Percentiles rank a stretch among this genome's conserved stretches.
Evolutionary conservation across 306 rosid genomes (phyloP).

Genomic region (Corylus heterophylla): DNA sequence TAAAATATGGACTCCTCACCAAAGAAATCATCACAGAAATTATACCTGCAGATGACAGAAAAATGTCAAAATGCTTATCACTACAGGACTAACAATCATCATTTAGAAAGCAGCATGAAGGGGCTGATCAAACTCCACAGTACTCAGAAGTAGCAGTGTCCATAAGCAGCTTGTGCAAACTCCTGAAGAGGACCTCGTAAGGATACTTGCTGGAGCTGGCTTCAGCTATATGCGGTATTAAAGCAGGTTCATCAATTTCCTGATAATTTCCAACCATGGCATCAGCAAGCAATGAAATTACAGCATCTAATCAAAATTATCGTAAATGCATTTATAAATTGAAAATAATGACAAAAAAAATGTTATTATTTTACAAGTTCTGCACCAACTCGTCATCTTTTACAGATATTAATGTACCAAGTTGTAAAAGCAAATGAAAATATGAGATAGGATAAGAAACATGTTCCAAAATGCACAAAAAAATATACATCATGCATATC

Average conservation of each 20-base stretch:
- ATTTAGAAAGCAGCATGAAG: constrained; percentile 20
- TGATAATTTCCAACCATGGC: constrained; percentile 27
- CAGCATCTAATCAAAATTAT: not conserved
- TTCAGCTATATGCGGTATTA: constrained; percentile 92
- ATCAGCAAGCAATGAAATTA: not conserved
- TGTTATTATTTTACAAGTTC: not conserved
- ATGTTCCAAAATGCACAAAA: not conserved
- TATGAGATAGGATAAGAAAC: not conserved
- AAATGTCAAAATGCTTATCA: constrained; percentile 24
- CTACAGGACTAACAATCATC: constrained; percentile 6
- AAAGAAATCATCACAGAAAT: constrained; percentile 80
- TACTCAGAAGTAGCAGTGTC: constrained; percentile 95
- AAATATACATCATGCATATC: not conserved
- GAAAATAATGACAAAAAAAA: not conserved
- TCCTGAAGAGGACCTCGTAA: constrained; percentile 84
- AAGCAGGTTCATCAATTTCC: constrained; percentile 89
- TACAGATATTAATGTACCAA: not conserved
- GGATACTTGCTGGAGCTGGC: constrained; percentile 83
- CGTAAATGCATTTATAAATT: not conserved
- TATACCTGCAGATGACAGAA: constrained; percentile 56
- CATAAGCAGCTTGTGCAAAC: constrained; percentile 90
- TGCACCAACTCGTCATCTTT: not conserved
- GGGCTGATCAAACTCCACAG: constrained; percentile 34
- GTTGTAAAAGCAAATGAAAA: not conserved
- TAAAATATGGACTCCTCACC: constrained; percentile 70